Conservation (phyloP, 1,284 basidiomycete genomes). For the Moniliophthora roreri region DNA sequence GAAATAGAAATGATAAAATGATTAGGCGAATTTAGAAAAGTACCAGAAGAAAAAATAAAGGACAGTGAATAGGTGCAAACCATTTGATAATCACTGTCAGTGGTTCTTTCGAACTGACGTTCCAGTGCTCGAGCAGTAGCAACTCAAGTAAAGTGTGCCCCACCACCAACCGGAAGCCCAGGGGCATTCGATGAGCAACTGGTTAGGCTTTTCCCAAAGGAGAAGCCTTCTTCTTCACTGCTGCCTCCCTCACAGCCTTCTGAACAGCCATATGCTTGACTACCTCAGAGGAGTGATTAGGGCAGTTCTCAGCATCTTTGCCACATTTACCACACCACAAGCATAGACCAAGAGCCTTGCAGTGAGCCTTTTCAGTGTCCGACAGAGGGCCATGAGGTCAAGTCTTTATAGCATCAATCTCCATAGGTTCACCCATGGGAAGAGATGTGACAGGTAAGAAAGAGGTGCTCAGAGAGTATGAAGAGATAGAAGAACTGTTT, state of each 20-base stretch:
- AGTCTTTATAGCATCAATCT: background rate
- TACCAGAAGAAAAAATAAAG: too few relatives aligned
- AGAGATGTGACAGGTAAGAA: background rate
- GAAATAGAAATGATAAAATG: constrained; percentile 35
- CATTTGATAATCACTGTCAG: too few relatives aligned
- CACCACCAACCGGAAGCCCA: constrained; percentile 25
- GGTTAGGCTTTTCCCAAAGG: constrained; percentile 33
- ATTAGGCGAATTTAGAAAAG: too few relatives aligned
- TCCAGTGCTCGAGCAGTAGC: too few relatives aligned
- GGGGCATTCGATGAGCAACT: too few relatives aligned
- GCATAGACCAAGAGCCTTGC: constrained; percentile 23
- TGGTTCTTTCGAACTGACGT: too few relatives aligned
- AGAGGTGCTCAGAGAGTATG: background rate
- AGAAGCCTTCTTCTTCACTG: too few relatives aligned
- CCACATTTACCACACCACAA: constrained; percentile 27
- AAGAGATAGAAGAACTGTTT: background rate
- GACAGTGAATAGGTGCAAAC: too few relatives aligned
- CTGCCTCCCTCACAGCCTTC: too few relatives aligned
- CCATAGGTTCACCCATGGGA: background rate
- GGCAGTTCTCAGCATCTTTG: constrained; percentile 26
- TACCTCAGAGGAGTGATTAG: too few relatives aligned
- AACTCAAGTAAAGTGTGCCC: too few relatives aligned
- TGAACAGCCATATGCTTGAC: too few relatives aligned
- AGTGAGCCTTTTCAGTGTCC: constrained; percentile 24
- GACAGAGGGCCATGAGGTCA: constrained; percentile 20